Percentiles rank a stretch among this genome's conserved stretches.
Conservation (phyloP, 1,139 yeast genomes). For the Candida sanyaensis region DNA sequence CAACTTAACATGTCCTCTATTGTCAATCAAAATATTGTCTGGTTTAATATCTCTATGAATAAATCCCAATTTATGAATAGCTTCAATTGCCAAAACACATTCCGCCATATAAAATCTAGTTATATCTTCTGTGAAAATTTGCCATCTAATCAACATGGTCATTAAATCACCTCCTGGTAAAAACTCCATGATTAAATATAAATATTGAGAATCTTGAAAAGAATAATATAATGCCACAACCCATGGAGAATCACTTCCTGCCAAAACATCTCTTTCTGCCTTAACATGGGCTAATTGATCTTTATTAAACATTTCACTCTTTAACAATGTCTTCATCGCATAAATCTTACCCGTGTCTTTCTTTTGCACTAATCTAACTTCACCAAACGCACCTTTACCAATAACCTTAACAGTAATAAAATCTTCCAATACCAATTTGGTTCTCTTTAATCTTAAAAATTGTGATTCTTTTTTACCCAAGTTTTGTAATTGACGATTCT, state of each 20-base stretch:
- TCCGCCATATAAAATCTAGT: conserved; percentile 86
- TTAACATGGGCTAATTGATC: conserved; percentile 84
- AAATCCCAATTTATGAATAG: conserved; percentile 76
- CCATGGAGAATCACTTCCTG: conserved; percentile 87
- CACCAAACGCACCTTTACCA: conserved; percentile 89
- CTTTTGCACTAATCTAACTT: conserved; percentile 80
- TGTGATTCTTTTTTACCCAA: conserved; percentile 79
- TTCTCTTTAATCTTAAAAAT: conserved; percentile 71
- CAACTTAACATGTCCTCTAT: conserved; percentile 75
- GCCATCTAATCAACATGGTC: conserved; percentile 90
- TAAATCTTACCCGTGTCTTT: conserved; percentile 79
- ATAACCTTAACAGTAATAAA: conserved; percentile 79
- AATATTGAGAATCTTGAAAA: conserved; percentile 74
- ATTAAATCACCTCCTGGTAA: conserved; percentile 85
- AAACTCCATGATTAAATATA: conserved; percentile 80
- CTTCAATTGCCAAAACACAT: conserved; percentile 82
- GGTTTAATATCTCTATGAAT: conserved; percentile 82
- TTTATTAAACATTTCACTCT: conserved; percentile 80
- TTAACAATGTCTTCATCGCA: conserved; percentile 80
- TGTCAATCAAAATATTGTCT: conserved; percentile 77
- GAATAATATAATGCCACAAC: conserved; percentile 81
- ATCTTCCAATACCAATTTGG: conserved; percentile 72
- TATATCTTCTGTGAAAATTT: conserved; percentile 80
- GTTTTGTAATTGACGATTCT: conserved; percentile 68
- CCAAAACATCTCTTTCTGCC: conserved; percentile 83